Evolutionary conservation across 2,329 filamentous ascomycete species (phyloP).

Genomic region (Neoascochyta sp.): DNA sequence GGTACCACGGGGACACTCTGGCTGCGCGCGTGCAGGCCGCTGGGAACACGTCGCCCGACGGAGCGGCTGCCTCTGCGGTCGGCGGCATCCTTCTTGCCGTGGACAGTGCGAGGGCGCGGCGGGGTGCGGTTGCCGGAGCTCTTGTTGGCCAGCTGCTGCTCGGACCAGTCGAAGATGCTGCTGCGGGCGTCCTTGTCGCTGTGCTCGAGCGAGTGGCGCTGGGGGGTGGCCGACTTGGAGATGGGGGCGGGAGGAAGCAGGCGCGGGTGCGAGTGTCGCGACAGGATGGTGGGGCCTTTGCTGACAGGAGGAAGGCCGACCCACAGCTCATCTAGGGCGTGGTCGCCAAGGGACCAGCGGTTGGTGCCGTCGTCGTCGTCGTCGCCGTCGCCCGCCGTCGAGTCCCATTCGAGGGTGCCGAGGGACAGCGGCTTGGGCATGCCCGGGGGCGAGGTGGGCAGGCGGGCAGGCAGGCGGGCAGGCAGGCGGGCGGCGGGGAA

Average conservation of each 20-base stretch:
- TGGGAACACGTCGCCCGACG: constrained; percentile 64
- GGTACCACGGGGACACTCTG: constrained; percentile 73
- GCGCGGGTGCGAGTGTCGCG: constrained; percentile 32
- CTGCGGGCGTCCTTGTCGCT: constrained; percentile 50
- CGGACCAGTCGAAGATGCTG: constrained; percentile 76
- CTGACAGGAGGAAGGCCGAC: constrained; percentile 38
- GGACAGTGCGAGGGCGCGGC: constrained; percentile 69
- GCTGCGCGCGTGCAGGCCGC: constrained; percentile 68
- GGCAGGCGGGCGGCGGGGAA: constrained; percentile 38
- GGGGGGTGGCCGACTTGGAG: constrained; percentile 39
- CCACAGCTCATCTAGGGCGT: constrained; percentile 37
- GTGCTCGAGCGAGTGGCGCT: constrained; percentile 35
- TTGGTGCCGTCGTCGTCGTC: constrained; percentile 40
- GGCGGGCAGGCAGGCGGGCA: too few species aligned
- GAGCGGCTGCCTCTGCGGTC: constrained; percentile 68
- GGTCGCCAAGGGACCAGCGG: constrained; percentile 43
- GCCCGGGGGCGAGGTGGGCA: constrained; percentile 46
- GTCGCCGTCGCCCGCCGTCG: constrained; percentile 37
- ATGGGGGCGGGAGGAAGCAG: constrained; percentile 29
- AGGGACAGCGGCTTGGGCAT: constrained; percentile 43
- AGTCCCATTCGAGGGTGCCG: constrained; percentile 41
- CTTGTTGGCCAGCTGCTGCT: constrained; percentile 61
- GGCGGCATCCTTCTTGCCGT: constrained; percentile 67
- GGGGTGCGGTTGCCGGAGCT: constrained; percentile 55
- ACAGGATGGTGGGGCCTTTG: constrained; percentile 28